Conservation (phyloP, 2,329 filamentous ascomycete genomes). For the Epichloe baconii region DNA sequence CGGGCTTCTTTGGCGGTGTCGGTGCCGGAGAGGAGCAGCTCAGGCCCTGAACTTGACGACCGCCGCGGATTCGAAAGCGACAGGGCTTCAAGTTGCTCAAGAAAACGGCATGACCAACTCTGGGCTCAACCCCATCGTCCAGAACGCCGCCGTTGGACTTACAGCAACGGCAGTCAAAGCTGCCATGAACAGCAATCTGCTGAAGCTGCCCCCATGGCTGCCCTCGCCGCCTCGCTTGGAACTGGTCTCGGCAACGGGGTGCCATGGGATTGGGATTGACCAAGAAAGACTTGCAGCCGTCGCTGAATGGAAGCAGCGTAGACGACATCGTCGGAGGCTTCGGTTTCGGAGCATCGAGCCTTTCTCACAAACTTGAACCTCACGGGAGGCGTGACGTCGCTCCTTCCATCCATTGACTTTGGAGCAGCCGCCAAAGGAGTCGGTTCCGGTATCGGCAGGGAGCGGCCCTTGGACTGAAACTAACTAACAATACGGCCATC, state of each 20-base stretch:
- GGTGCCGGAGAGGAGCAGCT: slow-evolving; percentile 12
- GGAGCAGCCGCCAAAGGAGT: neutral
- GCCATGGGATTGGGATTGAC: slow-evolving; percentile 13
- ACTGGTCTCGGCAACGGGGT: slow-evolving; percentile 13
- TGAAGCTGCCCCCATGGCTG: slow-evolving; percentile 9
- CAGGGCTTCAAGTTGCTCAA: slow-evolving; percentile 11
- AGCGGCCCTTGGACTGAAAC: slow-evolving; percentile 1
- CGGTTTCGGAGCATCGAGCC: slow-evolving; percentile 16
- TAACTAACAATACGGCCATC: slow-evolving; percentile 1
- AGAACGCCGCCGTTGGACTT: slow-evolving; percentile 17
- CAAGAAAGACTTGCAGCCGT: slow-evolving; percentile 6
- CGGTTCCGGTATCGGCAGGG: slow-evolving; percentile 2
- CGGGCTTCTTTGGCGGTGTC: slow-evolving; percentile 14
- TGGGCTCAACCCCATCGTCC: slow-evolving; percentile 17
- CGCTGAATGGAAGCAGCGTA: slow-evolving; percentile 10
- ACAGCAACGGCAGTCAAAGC: slow-evolving; percentile 15
- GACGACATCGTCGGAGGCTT: slow-evolving; percentile 13
- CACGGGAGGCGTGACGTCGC: neutral
- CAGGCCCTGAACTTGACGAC: slow-evolving; percentile 13
- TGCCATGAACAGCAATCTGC: slow-evolving; percentile 8
- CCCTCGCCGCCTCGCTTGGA: slow-evolving; percentile 11
- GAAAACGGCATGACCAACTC: slow-evolving; percentile 17
- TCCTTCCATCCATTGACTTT: slow-evolving; percentile 5
- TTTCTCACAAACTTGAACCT: slow-evolving; percentile 14
- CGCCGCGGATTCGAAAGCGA: slow-evolving; percentile 4